Base-by-base conservation (phyloP, 371 early-diverging fungal genomes). In the Scutellospora calospora region DNA sequence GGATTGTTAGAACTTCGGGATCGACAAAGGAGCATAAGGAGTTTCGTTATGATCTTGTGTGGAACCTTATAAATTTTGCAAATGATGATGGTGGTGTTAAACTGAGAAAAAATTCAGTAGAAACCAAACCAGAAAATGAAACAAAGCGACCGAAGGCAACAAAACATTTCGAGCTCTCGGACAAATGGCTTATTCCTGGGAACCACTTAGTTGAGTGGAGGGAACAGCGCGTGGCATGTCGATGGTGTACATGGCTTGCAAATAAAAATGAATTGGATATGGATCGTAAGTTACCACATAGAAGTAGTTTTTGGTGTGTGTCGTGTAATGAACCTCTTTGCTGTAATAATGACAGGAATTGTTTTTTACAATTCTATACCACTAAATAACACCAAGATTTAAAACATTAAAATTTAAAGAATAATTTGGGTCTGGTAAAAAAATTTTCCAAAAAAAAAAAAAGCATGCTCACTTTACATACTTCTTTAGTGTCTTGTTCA, bases 281-380 rank as follows among this genome's bases (percentile, higher is more conserved):
- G 35, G 29, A 65, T 65, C 14, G 22, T 29, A 65, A 65, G 31
- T 22, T 6, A 2, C 16, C 22, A 65, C 20, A 65, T 65, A 3
- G 35, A 65, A 65, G 25, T 29, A 0, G 31, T 65, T 65, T 22
- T 65, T 65, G 65, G 16, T 65, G 12, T 65, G 11, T 65, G 9
- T 2, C 16, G 11, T 65, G 65, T 29, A 65, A 65, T 65, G 12
- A 22, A 27, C 31, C 12, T 65, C 65, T 65, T 20, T 65, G 35
- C 12, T 65, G 65, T 5, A 33, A 65, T 65, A 65, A 65, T 65
- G 31, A 18, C 35, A 2, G 12, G 31, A 65, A 65, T 65, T 65
- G 25, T 65, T 65, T 65, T 65, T 65, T 65, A 65, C 65, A 65
- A 65, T 65, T 65, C 5, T 14, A 65, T 65, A 65, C 5, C 3